These are phyloP conservation scores for Pseudozyma hubeiensis DNA, from an alignment of 1,284 basidiomycete species.

Conservation along the genomic window DNA sequence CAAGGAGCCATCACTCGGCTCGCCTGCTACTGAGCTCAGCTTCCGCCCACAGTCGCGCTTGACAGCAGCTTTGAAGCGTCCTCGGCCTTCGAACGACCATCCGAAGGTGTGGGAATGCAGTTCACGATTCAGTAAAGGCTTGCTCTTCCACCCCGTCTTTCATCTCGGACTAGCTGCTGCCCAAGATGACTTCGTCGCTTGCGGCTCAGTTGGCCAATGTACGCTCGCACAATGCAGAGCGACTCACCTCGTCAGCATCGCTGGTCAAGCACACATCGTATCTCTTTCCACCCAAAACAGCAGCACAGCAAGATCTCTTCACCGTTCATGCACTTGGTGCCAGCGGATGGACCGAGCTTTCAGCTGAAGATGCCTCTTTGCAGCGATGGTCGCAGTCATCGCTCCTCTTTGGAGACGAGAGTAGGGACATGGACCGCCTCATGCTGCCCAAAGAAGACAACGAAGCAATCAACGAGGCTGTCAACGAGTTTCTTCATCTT, in stretches of 20 bases:
- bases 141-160: not conserved
- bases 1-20: not conserved
- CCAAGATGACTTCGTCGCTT: conserved; percentile 79
- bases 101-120: conserved; percentile 21
- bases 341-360: conserved; percentile 80
- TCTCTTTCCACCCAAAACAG: conserved; percentile 75
- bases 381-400: conserved; percentile 72
- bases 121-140: conserved; percentile 3
- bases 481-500: conserved; percentile 77
- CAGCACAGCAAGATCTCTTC: conserved; percentile 74
- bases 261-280: conserved; percentile 78
- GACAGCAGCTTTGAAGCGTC: too few relatives aligned
- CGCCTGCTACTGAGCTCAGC: not conserved
- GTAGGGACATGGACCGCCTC: conserved; percentile 84
- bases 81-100: not conserved
- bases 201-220: conserved; percentile 84
- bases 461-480: conserved; percentile 74
- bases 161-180: not conserved
- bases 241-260: conserved; percentile 76
- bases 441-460: conserved; percentile 78
- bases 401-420: conserved; percentile 83
- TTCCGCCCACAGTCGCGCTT: not conserved
- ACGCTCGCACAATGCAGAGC: conserved; percentile 81
- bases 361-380: conserved; percentile 60
- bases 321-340: conserved; percentile 84